Percentiles rank a stretch among this genome's conserved stretches.
Conservation (phyloP, 495 filamentous ascomycete genomes). For the Echria macrotheca region DNA sequence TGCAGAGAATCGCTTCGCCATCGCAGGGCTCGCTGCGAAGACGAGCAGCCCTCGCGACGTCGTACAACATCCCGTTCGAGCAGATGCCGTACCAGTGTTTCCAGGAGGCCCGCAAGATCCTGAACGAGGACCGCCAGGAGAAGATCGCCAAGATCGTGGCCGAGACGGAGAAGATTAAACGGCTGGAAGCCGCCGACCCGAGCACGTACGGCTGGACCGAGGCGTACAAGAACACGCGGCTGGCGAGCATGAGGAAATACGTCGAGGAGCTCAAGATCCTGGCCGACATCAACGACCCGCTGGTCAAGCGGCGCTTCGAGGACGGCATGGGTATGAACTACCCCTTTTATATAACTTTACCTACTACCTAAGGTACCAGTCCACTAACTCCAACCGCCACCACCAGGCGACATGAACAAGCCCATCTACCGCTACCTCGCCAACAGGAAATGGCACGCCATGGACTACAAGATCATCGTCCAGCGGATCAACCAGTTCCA, state of each 20-base stretch:
- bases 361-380: too few species aligned
- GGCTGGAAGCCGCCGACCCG: conserved; percentile 51
- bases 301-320: conserved; percentile 92
- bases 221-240: conserved; percentile 53
- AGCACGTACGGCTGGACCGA: conserved; percentile 55
- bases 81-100: conserved; percentile 94
- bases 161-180: conserved; percentile 54
- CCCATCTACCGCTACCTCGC: conserved; percentile 93
- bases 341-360: neutral
- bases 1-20: conserved; percentile 51
- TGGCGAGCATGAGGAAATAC: conserved; percentile 65
- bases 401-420: conserved; percentile 83
- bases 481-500: conserved; percentile 87
- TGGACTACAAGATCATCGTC: conserved; percentile 67
- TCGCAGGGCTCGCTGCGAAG: conserved; percentile 79
- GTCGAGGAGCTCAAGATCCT: conserved; percentile 79
- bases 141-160: conserved; percentile 65
- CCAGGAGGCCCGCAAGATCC: conserved; percentile 84
- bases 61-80: conserved; percentile 77
- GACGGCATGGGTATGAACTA: conserved; percentile 70
- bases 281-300: conserved; percentile 91
- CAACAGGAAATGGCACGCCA: conserved; percentile 72
- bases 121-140: conserved; percentile 72
- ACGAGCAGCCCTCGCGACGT: conserved; percentile 65
- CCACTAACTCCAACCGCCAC: too few species aligned